Evolutionary conservation across 768 basidiomycete genomes (phyloP).

Genomic region (Scleroderma citrinum): DNA sequence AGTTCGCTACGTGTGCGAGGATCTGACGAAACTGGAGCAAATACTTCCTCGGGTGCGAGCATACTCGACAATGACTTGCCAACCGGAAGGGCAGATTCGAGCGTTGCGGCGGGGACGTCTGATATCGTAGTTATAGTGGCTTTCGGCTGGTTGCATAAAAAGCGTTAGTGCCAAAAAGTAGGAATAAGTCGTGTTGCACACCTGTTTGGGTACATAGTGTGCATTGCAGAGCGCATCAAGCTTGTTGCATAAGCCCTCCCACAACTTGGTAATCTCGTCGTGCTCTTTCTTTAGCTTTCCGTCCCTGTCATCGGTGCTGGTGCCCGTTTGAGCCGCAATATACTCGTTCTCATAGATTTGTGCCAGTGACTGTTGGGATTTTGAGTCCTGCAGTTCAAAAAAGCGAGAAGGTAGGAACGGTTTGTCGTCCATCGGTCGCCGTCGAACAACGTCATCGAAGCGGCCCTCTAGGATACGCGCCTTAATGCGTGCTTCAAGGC

Average conservation of each 20-base stretch:
- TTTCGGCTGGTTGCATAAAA: slow-evolving; percentile 58
- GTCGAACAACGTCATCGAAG: slow-evolving; percentile 91
- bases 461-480: slow-evolving; percentile 74
- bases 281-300: slow-evolving; percentile 87
- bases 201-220: slow-evolving; percentile 92
- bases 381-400: slow-evolving; percentile 84
- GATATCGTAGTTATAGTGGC: slow-evolving; percentile 78
- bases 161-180: background rate
- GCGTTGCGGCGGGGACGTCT: slow-evolving; percentile 71
- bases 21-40: slow-evolving; percentile 50
- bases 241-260: slow-evolving; percentile 83
- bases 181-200: slow-evolving; percentile 31
- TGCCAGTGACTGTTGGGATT: slow-evolving; percentile 84
- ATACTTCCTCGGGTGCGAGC: slow-evolving; percentile 92
- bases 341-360: slow-evolving; percentile 97
- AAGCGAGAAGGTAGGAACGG: slow-evolving; percentile 88
- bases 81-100: slow-evolving; percentile 91
- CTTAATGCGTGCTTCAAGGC: slow-evolving; percentile 88
- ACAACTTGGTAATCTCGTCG: slow-evolving; percentile 73
- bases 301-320: slow-evolving; percentile 69
- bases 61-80: slow-evolving; percentile 67
- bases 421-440: slow-evolving; percentile 70
- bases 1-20: slow-evolving; percentile 71
- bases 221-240: slow-evolving; percentile 93
- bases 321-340: slow-evolving; percentile 53